These are phyloP conservation scores for Chlamydomonas incerta DNA, from an alignment of 139 green algal genomes.

Conservation along the genomic window DNA sequence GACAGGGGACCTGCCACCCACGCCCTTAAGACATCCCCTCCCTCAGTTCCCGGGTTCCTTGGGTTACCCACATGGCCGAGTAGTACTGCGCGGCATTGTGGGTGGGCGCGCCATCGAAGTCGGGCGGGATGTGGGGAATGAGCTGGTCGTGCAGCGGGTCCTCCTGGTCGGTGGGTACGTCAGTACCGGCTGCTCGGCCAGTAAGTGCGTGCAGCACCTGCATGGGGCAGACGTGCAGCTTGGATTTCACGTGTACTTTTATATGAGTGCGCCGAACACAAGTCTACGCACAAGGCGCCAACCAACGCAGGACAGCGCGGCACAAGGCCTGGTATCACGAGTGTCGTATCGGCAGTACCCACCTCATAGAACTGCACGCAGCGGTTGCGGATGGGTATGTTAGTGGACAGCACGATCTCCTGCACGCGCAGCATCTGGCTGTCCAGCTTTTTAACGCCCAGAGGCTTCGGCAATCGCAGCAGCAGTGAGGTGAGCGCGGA, in stretches of 20 bases:
- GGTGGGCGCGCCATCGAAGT: constrained; percentile 39
- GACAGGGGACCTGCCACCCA: too few species aligned
- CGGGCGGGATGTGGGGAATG: background rate
- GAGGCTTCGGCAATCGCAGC: background rate
- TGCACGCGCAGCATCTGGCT: background rate
- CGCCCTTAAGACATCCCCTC: too few species aligned
- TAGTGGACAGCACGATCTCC: constrained; percentile 60
- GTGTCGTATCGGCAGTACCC: too few species aligned
- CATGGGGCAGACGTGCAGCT: too few species aligned
- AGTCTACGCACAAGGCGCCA: too few species aligned
- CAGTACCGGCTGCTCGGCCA: constrained; percentile 53
- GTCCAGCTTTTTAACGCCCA: constrained; percentile 39
- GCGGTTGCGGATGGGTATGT: constrained; percentile 60
- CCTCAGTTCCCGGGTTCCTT: too few species aligned
- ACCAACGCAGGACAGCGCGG: too few species aligned
- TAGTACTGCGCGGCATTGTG: constrained; percentile 75
- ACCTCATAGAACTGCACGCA: background rate
- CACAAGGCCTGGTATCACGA: too few species aligned
- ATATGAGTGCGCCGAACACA: too few species aligned
- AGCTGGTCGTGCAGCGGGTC: constrained; percentile 50
- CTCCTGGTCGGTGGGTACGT: constrained; percentile 39
- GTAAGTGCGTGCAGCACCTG: background rate
- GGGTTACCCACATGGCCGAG: constrained; percentile 65
- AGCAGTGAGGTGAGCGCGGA: constrained; percentile 48
- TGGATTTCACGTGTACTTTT: too few species aligned